Evolutionary conservation across 106 monocot genomes (phyloP).

Genomic region (Dactylorhiza incarnata): DNA sequence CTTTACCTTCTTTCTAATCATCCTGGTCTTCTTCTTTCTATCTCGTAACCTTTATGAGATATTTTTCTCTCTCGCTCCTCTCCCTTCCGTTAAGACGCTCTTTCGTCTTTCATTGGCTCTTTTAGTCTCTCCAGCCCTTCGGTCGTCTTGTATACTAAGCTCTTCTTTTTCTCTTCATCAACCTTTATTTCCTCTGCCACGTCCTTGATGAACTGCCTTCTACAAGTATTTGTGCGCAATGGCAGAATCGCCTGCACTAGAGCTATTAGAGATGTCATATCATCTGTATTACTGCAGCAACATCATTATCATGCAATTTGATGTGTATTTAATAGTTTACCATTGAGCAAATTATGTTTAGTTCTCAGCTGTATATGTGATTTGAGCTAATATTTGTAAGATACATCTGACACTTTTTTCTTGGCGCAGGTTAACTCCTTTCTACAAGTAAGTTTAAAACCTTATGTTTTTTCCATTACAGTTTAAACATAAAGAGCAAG

Average conservation of each 20-base stretch:
- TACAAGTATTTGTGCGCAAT: not conserved
- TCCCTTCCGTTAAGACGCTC: too few species aligned
- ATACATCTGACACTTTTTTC: slow-evolving; percentile 13
- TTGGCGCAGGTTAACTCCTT: slow-evolving; percentile 87
- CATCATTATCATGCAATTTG: not conserved
- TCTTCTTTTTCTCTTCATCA: too few species aligned
- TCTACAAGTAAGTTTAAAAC: slow-evolving; percentile 61
- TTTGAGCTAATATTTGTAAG: not conserved
- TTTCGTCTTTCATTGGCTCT: too few species aligned
- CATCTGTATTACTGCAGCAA: not conserved
- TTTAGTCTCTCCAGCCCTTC: too few species aligned
- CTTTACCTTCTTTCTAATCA: too few species aligned
- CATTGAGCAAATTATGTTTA: not conserved
- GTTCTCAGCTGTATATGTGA: not conserved
- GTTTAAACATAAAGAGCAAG: not conserved
- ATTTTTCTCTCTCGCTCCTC: too few species aligned
- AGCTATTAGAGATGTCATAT: not conserved
- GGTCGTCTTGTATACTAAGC: too few species aligned
- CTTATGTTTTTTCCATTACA: not conserved
- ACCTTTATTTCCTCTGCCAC: too few species aligned
- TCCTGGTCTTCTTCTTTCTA: too few species aligned
- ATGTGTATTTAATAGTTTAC: not conserved
- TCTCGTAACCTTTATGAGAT: too few species aligned
- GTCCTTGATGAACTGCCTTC: not conserved
- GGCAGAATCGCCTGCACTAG: not conserved